These are phyloP conservation scores for Lipomyces lipofer DNA, from an alignment of 805 yeast species.

Conservation along the genomic window DNA sequence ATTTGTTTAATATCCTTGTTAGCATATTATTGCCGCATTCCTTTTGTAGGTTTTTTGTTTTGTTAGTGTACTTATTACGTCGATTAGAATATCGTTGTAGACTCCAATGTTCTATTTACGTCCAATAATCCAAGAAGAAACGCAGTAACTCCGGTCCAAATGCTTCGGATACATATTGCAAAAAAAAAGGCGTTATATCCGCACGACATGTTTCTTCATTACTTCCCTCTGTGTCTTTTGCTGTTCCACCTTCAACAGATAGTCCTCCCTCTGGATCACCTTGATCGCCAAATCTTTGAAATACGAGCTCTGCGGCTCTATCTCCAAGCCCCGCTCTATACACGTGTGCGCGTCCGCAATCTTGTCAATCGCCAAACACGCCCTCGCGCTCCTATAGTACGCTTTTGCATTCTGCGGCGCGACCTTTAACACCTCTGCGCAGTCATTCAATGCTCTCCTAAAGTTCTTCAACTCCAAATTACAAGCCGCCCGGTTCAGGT, in stretches of 20 bases:
- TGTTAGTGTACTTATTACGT: neutral
- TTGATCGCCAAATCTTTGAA: constrained; percentile 49
- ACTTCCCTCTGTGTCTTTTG: constrained; percentile 43
- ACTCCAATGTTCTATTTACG: no score
- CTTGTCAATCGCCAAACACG: constrained; percentile 66
- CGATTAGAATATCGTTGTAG: no score
- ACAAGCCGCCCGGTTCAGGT: constrained; percentile 86
- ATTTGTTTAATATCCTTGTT: neutral
- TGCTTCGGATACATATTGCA: no score
- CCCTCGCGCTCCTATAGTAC: constrained; percentile 78
- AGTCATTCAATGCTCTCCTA: constrained; percentile 82
- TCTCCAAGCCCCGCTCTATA: constrained; percentile 59
- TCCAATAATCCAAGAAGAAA: no score
- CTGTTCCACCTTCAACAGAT: constrained; percentile 36
- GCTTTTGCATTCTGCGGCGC: constrained; percentile 82
- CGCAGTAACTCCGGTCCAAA: no score
- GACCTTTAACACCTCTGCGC: constrained; percentile 63
- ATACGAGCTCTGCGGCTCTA: constrained; percentile 62
- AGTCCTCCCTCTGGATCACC: constrained; percentile 45
- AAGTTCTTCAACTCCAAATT: constrained; percentile 82
- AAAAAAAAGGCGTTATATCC: no score
- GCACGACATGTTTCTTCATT: constrained; percentile 34
- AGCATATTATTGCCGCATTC: neutral
- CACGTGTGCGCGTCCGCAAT: constrained; percentile 72
- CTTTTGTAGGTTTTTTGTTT: neutral